A percentile compares a stretch with the other conserved stretches of the same genome.
phyloP scores from a whole-genome alignment of 805 yeast species.

The Wickerhamomyces kurtzmanii region DNA sequence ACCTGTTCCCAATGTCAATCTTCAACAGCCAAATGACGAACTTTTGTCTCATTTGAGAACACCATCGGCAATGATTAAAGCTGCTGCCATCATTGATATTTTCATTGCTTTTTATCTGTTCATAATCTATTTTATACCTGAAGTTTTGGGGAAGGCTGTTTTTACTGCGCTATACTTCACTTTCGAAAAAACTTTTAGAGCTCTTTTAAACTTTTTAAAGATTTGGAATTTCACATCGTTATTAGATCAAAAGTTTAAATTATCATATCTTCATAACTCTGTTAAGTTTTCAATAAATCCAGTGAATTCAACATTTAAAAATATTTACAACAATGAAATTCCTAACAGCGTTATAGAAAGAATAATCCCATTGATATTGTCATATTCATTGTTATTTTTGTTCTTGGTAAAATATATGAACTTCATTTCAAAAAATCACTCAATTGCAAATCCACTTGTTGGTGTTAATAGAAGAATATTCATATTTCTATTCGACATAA shows the following conservation, averaged over 20 bases:
- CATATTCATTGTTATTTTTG: slow-evolving; percentile 21
- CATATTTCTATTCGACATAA: slow-evolving; percentile 40
- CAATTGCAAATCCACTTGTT: slow-evolving; percentile 31
- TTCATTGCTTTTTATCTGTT: slow-evolving; percentile 26
- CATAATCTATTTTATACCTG: slow-evolving; percentile 36
- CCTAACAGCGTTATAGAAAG: slow-evolving; percentile 28
- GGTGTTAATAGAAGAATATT: slow-evolving; percentile 44
- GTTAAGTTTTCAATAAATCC: slow-evolving; percentile 13
- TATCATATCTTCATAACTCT: slow-evolving; percentile 4
- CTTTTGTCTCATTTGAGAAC: no score
- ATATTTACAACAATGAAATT: slow-evolving; percentile 11
- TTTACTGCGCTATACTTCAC: slow-evolving; percentile 9
- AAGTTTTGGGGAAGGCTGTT: slow-evolving; percentile 28
- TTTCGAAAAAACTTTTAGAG: slow-evolving; percentile 2
- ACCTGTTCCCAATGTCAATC: no score
- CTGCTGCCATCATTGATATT: slow-evolving; percentile 18
- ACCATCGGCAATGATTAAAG: slow-evolving; percentile 9
- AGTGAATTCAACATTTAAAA: slow-evolving; percentile 4
- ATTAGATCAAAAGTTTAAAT: no score
- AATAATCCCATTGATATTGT: slow-evolving; percentile 22
- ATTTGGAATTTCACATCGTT: slow-evolving; percentile 9
- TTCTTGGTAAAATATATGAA: slow-evolving; percentile 21
- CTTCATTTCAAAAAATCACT: slow-evolving; percentile 13
- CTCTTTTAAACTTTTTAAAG: slow-evolving; percentile 1
- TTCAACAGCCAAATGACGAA: no score